These are phyloP conservation scores for Fonsecaea monophora DNA, from an alignment of 2,329 filamentous ascomycete genomes.

Conservation along the genomic window DNA sequence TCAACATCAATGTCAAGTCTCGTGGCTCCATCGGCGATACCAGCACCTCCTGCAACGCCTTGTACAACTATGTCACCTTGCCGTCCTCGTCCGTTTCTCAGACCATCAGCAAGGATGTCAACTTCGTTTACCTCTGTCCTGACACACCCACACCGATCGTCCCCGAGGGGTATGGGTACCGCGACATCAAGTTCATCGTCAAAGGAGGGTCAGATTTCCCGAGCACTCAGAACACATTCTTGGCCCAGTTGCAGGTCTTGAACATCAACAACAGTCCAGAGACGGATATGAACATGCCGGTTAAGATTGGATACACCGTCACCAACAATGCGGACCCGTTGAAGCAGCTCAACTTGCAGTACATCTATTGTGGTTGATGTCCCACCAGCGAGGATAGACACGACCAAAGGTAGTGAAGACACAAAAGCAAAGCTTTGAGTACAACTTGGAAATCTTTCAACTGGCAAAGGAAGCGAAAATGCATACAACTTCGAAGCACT, in stretches of 20 bases:
- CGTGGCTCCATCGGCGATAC: slow-evolving; percentile 1
- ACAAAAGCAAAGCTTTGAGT: not conserved
- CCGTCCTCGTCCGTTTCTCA: slow-evolving; percentile 1
- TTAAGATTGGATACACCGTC: slow-evolving; percentile 6
- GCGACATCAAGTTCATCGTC: slow-evolving; percentile 18
- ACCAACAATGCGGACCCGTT: not conserved
- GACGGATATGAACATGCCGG: slow-evolving; percentile 8
- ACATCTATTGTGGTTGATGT: not conserved
- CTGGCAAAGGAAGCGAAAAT: not conserved
- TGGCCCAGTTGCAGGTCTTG: slow-evolving; percentile 6
- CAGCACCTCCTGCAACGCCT: slow-evolving; percentile 11
- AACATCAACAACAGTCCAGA: not conserved
- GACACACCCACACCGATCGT: not conserved
- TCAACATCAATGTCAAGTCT: slow-evolving; percentile 10
- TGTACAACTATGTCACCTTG: slow-evolving; percentile 12
- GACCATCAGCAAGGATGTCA: slow-evolving; percentile 6
- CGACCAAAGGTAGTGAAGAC: not conserved
- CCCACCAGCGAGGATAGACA: not conserved
- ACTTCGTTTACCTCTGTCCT: slow-evolving; percentile 18
- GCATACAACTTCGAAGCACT: not conserved
- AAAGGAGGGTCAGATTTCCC: slow-evolving; percentile 5
- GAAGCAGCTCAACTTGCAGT: slow-evolving; percentile 1
- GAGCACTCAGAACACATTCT: not conserved
- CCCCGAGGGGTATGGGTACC: slow-evolving; percentile 8
- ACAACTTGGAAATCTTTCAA: not conserved